phyloP scores from a whole-genome alignment of 306 rosid genomes.

The Gillenia trifoliata region DNA sequence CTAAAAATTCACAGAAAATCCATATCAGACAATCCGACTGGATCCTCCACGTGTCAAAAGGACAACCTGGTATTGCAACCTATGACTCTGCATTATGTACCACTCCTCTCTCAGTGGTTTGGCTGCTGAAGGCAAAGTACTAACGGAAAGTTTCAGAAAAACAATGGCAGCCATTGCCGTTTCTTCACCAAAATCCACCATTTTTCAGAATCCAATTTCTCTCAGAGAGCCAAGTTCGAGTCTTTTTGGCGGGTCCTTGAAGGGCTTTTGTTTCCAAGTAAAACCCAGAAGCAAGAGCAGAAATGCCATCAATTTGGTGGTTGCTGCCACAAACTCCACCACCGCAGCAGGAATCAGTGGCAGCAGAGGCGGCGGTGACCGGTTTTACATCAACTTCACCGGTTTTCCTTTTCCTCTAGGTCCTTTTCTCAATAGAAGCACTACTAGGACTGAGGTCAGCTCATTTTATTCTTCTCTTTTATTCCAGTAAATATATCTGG shows the following conservation, averaged over 20 bases:
- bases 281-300: conserved; percentile 45
- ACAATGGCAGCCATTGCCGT: conserved; percentile 54
- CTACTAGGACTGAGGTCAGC: conserved; percentile 78
- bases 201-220: conserved; percentile 44
- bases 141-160: conserved; percentile 2
- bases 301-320: conserved; percentile 39
- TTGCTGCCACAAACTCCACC: conserved; percentile 45
- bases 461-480: neutral
- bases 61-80: conserved; percentile 37
- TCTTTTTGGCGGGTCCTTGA: conserved; percentile 45
- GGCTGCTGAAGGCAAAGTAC: neutral
- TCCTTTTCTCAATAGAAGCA: conserved; percentile 77
- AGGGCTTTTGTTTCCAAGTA: conserved; percentile 38
- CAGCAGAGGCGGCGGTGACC: conserved; percentile 41
- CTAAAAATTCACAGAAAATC: conserved; percentile 19
- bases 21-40: conserved; percentile 30
- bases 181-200: conserved; percentile 54
- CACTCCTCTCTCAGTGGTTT: neutral
- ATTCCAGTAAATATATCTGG: neutral
- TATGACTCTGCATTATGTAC: neutral
- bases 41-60: conserved; percentile 70
- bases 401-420: conserved; percentile 98
- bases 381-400: conserved; percentile 91
- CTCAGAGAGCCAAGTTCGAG: conserved; percentile 35
- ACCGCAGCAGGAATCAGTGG: conserved; percentile 20